Percentiles rank a stretch among this genome's conserved stretches.
These are phyloP conservation scores for Zarea fungicola DNA, from an alignment of 2,329 filamentous ascomycete genomes.

Conservation along the genomic window DNA sequence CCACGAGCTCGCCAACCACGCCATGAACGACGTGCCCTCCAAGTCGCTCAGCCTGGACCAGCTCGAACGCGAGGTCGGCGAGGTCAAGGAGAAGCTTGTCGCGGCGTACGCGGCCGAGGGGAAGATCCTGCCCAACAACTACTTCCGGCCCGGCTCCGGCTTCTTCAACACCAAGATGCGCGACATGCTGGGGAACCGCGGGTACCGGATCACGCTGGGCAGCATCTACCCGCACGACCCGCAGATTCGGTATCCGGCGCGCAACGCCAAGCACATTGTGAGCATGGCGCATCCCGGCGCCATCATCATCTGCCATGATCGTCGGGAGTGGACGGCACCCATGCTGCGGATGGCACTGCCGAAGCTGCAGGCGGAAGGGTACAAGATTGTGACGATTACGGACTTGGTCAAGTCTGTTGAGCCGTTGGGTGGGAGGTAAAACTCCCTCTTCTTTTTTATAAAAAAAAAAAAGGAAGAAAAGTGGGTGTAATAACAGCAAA, in stretches of 20 bases:
- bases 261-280: constrained; percentile 75
- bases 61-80: constrained; percentile 57
- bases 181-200: constrained; percentile 50
- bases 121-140: constrained; percentile 48
- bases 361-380: constrained; percentile 64
- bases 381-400: constrained; percentile 65
- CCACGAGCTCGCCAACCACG: constrained; percentile 80
- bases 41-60: constrained; percentile 52
- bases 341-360: constrained; percentile 72
- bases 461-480: too few species aligned
- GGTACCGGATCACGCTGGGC: constrained; percentile 72
- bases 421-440: constrained; percentile 8
- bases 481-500: too few species aligned
- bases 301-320: constrained; percentile 82
- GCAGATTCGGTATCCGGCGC: constrained; percentile 63
- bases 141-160: constrained; percentile 79
- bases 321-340: constrained; percentile 73
- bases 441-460: too few species aligned
- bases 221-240: constrained; percentile 87
- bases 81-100: constrained; percentile 58
- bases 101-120: constrained; percentile 48
- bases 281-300: constrained; percentile 73
- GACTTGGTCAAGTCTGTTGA: constrained; percentile 48
- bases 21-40: constrained; percentile 79
- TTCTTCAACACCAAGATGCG: constrained; percentile 74